A percentile compares a stretch with the other conserved stretches of the same genome.
These are phyloP conservation scores for Macrocybe sp. DNA, from an alignment of 1,284 basidiomycete genomes.

Conservation along the genomic window DNA sequence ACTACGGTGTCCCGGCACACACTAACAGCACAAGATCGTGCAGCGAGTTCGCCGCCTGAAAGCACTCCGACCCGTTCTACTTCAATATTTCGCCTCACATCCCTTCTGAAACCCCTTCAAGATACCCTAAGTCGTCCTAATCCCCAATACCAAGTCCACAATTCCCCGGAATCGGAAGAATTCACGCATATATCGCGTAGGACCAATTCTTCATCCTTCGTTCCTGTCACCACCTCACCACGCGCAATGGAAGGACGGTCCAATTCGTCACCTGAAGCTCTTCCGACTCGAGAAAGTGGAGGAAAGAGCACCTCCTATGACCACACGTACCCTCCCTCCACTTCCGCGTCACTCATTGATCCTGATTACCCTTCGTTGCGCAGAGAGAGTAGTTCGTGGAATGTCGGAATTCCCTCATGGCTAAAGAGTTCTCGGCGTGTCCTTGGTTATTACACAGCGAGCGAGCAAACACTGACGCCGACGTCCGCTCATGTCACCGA, in stretches of 20 bases:
- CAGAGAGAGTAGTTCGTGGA: conserved; percentile 50
- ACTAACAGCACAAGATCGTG: conserved; percentile 34
- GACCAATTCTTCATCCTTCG: conserved; percentile 48
- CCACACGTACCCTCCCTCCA: conserved; percentile 79
- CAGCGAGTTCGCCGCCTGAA: conserved; percentile 30
- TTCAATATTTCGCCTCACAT: conserved; percentile 55
- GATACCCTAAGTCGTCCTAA: conserved; percentile 37
- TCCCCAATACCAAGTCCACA: conserved; percentile 26
- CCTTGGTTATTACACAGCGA: conserved; percentile 26
- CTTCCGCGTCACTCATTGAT: conserved; percentile 36
- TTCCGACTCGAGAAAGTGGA: conserved; percentile 12
- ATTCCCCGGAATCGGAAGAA: conserved; percentile 44
- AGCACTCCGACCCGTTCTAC: conserved; percentile 24
- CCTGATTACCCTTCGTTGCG: conserved; percentile 40
- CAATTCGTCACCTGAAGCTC: conserved; percentile 12
- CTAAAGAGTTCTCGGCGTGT: conserved; percentile 53
- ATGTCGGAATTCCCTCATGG: conserved; percentile 68
- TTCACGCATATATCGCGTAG: conserved; percentile 66
- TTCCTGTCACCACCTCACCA: conserved; percentile 48
- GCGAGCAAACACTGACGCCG: conserved; percentile 19
- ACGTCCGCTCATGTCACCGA: conserved; percentile 39
- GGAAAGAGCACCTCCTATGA: conserved; percentile 18
- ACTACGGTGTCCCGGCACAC: conserved; percentile 50
- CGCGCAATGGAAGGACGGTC: conserved; percentile 15
- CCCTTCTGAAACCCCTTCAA: conserved; percentile 59